Evolutionary conservation across 2,329 filamentous ascomycete species (phyloP).

Genomic region (Aureobasidium musti): DNA sequence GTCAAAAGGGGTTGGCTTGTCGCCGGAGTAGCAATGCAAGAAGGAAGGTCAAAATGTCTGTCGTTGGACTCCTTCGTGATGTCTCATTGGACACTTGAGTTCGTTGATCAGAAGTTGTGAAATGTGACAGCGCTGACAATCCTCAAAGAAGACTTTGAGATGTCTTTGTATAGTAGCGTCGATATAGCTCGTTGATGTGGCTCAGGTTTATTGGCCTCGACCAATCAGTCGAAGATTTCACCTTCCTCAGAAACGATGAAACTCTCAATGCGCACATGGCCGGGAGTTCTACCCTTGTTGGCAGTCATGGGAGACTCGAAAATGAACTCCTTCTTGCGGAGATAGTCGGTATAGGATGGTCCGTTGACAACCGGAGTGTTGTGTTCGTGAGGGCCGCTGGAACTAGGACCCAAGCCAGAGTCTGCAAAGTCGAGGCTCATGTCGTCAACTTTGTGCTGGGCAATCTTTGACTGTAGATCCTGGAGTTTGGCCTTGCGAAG

Average conservation of each 20-base stretch:
- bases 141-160: not conserved
- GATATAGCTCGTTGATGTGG: too few relatives aligned
- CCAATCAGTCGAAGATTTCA: not conserved
- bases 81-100: not conserved
- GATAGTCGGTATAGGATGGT: constrained; percentile 10
- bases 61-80: not conserved
- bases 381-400: not conserved
- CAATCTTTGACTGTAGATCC: not conserved
- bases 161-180: not conserved
- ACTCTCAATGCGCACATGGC: not conserved
- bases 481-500: not conserved
- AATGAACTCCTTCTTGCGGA: not conserved
- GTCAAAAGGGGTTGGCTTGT: not conserved
- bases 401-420: not conserved
- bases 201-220: not conserved
- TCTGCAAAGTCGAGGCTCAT: not conserved
- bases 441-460: not conserved
- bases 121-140: not conserved
- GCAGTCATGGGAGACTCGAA: not conserved
- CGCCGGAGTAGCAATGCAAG: not conserved
- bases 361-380: not conserved
- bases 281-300: not conserved
- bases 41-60: not conserved
- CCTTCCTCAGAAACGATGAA: not conserved
- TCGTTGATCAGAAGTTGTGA: not conserved